A percentile compares a stretch with the other conserved stretches of the same genome.
phyloP scores from a whole-genome alignment of 768 basidiomycete species.

The Lentinula guzmanii region DNA sequence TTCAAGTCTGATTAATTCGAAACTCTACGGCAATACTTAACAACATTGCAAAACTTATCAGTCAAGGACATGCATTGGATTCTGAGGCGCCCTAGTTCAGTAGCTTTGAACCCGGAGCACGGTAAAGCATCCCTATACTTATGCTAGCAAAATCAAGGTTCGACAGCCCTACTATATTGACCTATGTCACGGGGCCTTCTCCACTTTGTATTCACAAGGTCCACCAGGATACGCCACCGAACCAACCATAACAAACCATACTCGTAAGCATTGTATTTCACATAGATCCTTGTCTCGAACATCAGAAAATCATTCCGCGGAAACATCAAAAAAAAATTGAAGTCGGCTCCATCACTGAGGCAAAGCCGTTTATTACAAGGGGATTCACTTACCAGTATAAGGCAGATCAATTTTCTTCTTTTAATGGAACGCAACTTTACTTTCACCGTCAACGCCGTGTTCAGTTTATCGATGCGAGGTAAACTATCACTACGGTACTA shows the following conservation, averaged over 20 bases:
- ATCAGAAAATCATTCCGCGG: not conserved
- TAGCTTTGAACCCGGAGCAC: too few relatives aligned
- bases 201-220: not conserved
- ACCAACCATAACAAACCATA: not conserved
- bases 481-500: too few relatives aligned
- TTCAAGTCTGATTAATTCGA: not conserved
- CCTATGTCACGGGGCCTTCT: not conserved
- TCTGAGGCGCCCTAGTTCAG: too few relatives aligned
- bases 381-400: too few relatives aligned
- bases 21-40: not conserved
- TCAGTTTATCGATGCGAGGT: too few relatives aligned
- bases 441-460: too few relatives aligned
- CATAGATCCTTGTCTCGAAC: not conserved
- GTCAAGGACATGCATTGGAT: too few relatives aligned
- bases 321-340: not conserved
- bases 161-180: not conserved
- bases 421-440: too few relatives aligned
- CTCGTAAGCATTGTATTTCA: not conserved
- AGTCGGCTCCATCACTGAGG: not conserved
- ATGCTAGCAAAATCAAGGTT: not conserved
- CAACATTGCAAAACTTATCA: not conserved
- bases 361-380: too few relatives aligned
- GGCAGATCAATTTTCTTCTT: too few relatives aligned
- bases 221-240: not conserved
- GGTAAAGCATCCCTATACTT: too few relatives aligned